These are phyloP conservation scores for Gentiana macrophylla DNA, from an alignment of 257 asterid genomes.

Conservation along the genomic window DNA sequence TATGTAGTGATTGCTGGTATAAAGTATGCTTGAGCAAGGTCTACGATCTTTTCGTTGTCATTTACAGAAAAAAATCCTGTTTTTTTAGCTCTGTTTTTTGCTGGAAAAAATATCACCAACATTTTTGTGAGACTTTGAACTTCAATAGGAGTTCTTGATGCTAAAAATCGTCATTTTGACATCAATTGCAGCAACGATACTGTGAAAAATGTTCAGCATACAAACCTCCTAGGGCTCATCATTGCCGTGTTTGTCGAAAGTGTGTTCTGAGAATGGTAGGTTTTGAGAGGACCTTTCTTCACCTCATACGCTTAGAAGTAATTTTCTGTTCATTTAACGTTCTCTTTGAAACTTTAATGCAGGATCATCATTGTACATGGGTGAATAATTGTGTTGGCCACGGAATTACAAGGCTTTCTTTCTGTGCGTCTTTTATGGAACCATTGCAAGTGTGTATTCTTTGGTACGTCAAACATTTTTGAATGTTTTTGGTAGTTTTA, in stretches of 20 bases:
- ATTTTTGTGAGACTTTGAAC: not conserved
- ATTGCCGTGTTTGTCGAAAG: conserved; percentile 90
- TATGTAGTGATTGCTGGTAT: too few species aligned
- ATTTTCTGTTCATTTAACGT: not conserved
- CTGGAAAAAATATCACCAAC: not conserved
- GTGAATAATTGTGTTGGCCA: conserved; percentile 91
- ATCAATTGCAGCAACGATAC: conserved; percentile 25
- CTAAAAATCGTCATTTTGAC: conserved; percentile 13
- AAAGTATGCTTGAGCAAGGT: too few species aligned
- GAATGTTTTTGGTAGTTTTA: not conserved
- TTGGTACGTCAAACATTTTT: conserved; percentile 31
- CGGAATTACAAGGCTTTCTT: conserved; percentile 73
- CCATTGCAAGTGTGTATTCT: conserved; percentile 52
- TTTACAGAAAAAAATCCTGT: too few species aligned
- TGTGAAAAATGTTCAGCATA: conserved; percentile 72
- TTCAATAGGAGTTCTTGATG: not conserved
- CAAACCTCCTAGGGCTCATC: conserved; percentile 94
- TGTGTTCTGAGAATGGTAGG: conserved; percentile 94
- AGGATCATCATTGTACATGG: conserved; percentile 98
- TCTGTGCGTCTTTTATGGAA: conserved; percentile 59
- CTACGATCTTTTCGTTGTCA: too few species aligned
- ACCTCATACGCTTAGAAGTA: not conserved
- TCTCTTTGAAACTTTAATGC: conserved; percentile 4
- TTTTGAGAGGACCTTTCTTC: conserved; percentile 4
- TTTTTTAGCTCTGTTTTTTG: too few species aligned